Evolutionary conservation across 768 basidiomycete species (phyloP), one percentile per base, ranked within the genome.

Genomic region (Sporobolomyces pararoseus): DNA sequence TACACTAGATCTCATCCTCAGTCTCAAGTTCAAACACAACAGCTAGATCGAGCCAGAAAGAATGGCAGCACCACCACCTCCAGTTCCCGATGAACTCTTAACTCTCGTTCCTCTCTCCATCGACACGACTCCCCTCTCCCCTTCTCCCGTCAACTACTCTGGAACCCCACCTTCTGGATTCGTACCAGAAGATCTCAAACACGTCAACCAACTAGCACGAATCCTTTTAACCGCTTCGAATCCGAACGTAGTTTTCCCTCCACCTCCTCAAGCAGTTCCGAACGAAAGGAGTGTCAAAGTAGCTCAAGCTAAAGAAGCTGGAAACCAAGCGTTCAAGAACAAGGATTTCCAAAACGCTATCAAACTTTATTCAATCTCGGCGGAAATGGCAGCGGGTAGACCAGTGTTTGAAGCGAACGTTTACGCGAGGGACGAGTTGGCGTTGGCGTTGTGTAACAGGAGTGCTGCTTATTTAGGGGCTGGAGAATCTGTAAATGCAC

Each of bases 291-390:
- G 62, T 16, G 39, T 44, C 25, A 64, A 75, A 34, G 85, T 97
- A 65, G 87, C 85, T 19, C 82, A 83, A 54, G 87, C 88, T 7
- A 97, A 97, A 78, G 95, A 98, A 55, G 90, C 95, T 71, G 96
- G 96, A 68, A 99, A 99, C 79, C 91, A 91, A 77, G 77, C 90
- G 83, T 98, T 90, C 83, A 95, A 95, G 80, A 75, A 82, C 52
- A 84, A 84, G n/a, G 83, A 88, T 55, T 85, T 86, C 76, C 81
- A 80, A 16, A 83, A 86, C 59, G 91, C 95, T 3, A 86, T 94
- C 70, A 81, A 84, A 70, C 84, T 86, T 44, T 98, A 98, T 80
- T 87, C 86, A 25, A 84, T 86, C 68, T 90, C 91, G 42, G 87
- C 88, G 14, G 83, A 83, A 70, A 82, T 91, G 44, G 91, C 92